These are phyloP conservation scores for Conringia planisiliqua DNA, from an alignment of 345 rosid species.

Conservation along the genomic window DNA sequence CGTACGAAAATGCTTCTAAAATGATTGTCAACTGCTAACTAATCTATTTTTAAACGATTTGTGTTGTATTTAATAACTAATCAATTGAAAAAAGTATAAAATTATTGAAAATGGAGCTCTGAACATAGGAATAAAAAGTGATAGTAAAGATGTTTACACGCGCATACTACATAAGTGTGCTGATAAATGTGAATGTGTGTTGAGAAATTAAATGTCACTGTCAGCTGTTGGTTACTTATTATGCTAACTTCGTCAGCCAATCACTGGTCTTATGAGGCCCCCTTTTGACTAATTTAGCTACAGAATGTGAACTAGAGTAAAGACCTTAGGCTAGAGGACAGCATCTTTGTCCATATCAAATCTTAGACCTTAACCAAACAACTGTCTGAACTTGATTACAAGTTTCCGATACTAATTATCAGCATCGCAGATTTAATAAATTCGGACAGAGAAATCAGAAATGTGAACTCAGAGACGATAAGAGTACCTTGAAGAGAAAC, in stretches of 20 bases:
- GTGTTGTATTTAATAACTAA: background rate
- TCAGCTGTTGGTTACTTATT: conserved; percentile 5
- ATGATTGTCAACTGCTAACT: background rate
- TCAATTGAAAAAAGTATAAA: background rate
- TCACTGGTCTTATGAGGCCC: background rate
- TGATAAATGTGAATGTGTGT: background rate
- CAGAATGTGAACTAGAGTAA: conserved; percentile 4
- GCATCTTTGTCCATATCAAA: background rate
- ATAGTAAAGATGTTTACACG: too few relatives aligned
- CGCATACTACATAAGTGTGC: too few relatives aligned
- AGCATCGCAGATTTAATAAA: conserved; percentile 9
- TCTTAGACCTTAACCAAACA: conserved; percentile 22
- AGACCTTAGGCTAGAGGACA: conserved; percentile 4
- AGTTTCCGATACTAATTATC: background rate
- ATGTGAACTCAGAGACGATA: conserved; percentile 7
- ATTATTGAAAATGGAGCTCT: too few relatives aligned
- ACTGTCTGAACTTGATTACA: too few relatives aligned
- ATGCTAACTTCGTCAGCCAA: conserved; percentile 14
- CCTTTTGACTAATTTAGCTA: conserved; percentile 9
- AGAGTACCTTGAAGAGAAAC: background rate
- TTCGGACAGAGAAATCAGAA: background rate
- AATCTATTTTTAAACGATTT: background rate
- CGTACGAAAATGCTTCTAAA: background rate
- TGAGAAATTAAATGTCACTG: background rate
- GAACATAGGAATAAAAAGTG: background rate